Evolutionary conservation across 2,329 filamentous ascomycete genomes (phyloP), one percentile per base, ranked within the genome.

Genomic region (Botrytis fabae): DNA sequence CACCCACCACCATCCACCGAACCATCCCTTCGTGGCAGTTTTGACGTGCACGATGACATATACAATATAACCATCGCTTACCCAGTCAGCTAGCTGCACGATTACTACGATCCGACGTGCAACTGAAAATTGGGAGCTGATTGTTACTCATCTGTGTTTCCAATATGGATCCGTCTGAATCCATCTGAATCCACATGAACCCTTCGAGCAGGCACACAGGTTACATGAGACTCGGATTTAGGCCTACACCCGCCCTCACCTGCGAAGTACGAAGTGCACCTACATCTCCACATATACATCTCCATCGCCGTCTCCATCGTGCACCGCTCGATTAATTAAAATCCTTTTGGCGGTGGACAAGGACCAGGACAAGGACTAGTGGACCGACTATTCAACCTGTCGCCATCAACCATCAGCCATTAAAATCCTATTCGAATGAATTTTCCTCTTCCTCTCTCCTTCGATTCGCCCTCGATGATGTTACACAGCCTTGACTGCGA

Each of bases 11-110:
- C 59, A 38, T 16, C 35, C 57, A 35, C 32, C 35, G 38, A 51
- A 69, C 28, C 25, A 69, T 69, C 44, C 66, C 48, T 69, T 69
- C 51, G 66, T 69, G 66, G 66, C 66, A 59, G 9, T 54, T 59
- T 28, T 35, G 40, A 22, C n/a, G 51, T 35, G 51, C 66, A 69
- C 66, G 51, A 69, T 69, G 66, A 69, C 66, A 69, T 69, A 57
- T 69, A 12, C 35, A 20, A 40, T 38, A 40, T n/a, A 18, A 16
- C n/a, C 18, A 48, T 65, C 18, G 62, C 32, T 63, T 35, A 22
- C 44, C 51, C n/a, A 57, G 68, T 32, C n/a, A 57, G 40, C 48
- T 54, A n/a, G 48, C 28, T 35, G 57, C 32, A 42, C 51, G 40
- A 42, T 44, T 44, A 42, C 14, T 20, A 28, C 61, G 42, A 40